Base-by-base conservation (phyloP, 2,329 filamentous ascomycete genomes). In the Hymenoscyphus infarciens region DNA sequence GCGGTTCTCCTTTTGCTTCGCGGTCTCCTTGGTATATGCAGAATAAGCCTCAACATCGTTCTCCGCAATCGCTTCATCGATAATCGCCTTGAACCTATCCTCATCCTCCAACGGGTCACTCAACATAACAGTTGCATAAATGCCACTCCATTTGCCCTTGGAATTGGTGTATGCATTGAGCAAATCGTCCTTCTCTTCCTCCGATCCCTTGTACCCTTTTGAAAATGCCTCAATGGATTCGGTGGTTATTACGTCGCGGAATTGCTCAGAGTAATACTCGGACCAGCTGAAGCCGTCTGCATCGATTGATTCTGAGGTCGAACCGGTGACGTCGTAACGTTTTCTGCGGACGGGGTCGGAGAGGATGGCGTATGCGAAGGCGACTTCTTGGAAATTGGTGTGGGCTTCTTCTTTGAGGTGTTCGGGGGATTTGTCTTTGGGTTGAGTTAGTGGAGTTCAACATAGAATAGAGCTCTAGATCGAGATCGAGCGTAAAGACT, bases 291-390 rank as follows among this genome's bases (percentile, higher is more conserved):
- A 99, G 64, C 88, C 90, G 63, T 91, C 87, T 73, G 92, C 89
- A 35, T 88, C 83, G 25, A 96, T 84, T 8, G 87, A 88, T 73
- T 97, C 93, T 11, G 90, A 86, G 0, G 93, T 98, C 61, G 89
- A 95, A 61, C 95, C 95, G 0, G 94, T 98, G 60, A 84, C 82
- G 74, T 99, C 94, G 79, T 97, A 99, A 63, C 91, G 90, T 70
- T 87, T 87, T 69, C 95, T 90, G 60, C 95, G 87, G 22, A 82
- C 81, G 25, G 89, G 82, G 70, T 97, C 91, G 35, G 91, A 97
- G 39, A 99, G 89, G 57, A 99, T 85, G 38, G 92, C 94, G 74
- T 98, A 97, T 59, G 95, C 94, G 72, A 97, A 94, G 27, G 94
- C 94, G 69, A 99, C 87, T 69, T 89, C 82, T 77, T 99, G 95